Evolutionary conservation across 2,329 filamentous ascomycete genomes (phyloP), one percentile per base, ranked within the genome.

Genomic region (Pseudocercospora eumusae): DNA sequence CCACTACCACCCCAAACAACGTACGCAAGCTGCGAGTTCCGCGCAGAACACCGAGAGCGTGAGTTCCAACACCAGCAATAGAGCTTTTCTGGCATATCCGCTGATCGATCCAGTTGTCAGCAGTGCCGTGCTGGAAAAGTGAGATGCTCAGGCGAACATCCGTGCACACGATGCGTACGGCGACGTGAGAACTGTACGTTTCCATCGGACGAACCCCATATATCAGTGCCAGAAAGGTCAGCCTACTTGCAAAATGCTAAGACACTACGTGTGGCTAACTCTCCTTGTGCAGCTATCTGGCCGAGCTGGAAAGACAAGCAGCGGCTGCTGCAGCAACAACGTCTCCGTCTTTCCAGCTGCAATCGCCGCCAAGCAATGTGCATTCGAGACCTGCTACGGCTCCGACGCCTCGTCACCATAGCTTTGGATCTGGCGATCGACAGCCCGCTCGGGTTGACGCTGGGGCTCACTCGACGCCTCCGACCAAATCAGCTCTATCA

Each of bases 61-160:
- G 49, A 62, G 60, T 59, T 18, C 9, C 25, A 8, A 7, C 18
- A 21, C 5, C 36, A 9, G 36, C 33, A 33, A 33, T 33, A 25
- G 56, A 49, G 9, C 33, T 27, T 28, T 28, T 10, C 15, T 25
- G 8, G 36, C 20, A 13, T 6, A 4, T 40, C 15, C 7, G 55
- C 42, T 27, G 11, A 31, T 21, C 8, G 31, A 20, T 10, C 45
- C 59, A 81, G 79, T 44, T 81, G 79, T 63, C 71, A 73, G 52
- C 75, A 79, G 65, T 82, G 80, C 63, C 77, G 80, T 25, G 74
- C 75, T 56, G 78, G 79, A 57, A 81, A 81, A 67, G 79, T 80
- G 65, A 78, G 77, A 65, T 81, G 79, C 66, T 77, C 77, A 20
- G 79, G 78, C 11, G 68, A 71, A 5, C 72, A 75, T 60, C 79